These are phyloP conservation scores for Trichoderma pleuroti DNA, from an alignment of 2,329 filamentous ascomycete genomes.

Conservation along the genomic window DNA sequence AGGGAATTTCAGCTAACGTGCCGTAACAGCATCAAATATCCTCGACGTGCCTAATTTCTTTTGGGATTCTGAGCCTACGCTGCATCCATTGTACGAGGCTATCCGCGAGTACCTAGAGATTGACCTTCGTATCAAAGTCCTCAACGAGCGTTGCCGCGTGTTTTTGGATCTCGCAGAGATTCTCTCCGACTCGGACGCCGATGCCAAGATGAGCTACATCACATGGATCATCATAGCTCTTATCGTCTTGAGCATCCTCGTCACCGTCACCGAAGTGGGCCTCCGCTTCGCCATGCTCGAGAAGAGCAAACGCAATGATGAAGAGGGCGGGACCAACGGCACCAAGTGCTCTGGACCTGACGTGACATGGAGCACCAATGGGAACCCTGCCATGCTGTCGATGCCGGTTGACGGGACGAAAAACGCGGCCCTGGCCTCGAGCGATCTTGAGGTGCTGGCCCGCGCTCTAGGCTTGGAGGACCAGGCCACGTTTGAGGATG, in stretches of 20 bases:
- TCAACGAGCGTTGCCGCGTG: constrained; percentile 94
- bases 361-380: constrained; percentile 20
- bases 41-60: constrained; percentile 96
- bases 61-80: constrained; percentile 94
- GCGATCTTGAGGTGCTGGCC: constrained; percentile 36
- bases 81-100: constrained; percentile 90
- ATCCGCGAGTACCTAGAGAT: constrained; percentile 98
- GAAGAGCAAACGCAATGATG: constrained; percentile 26
- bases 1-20: not conserved
- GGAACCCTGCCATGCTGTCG: constrained; percentile 20
- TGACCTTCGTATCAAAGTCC: constrained; percentile 88
- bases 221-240: constrained; percentile 98
- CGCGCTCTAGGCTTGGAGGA: constrained; percentile 32
- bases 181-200: constrained; percentile 83
- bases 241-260: constrained; percentile 84
- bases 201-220: constrained; percentile 92
- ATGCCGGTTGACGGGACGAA: not conserved
- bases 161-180: constrained; percentile 97
- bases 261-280: constrained; percentile 85
- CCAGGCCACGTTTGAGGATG: constrained; percentile 36
- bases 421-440: constrained; percentile 22
- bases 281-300: constrained; percentile 75
- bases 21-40: constrained; percentile 71
- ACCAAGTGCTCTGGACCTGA: constrained; percentile 16
- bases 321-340: constrained; percentile 19